A percentile compares a stretch with the other conserved stretches of the same genome.
phyloP scores from a whole-genome alignment of 331 rosid species.

The Malus hybrid region DNA sequence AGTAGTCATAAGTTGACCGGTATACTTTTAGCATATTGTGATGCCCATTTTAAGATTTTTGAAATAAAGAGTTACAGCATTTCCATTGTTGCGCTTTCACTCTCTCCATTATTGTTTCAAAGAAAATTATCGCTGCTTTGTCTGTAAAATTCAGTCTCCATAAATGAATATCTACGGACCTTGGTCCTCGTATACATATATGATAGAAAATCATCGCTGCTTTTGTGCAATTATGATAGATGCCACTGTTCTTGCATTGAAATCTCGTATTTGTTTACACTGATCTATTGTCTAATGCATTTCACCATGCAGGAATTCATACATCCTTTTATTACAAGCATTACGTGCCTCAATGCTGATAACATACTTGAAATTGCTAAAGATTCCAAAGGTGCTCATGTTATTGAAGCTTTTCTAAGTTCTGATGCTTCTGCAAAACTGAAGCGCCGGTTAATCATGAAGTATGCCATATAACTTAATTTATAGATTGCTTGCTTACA shows the following conservation, averaged over 20 bases:
- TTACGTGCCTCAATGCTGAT: slow-evolving; percentile 51
- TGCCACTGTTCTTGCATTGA: slow-evolving; percentile 2
- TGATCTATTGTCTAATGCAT: neutral
- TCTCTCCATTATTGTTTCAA: neutral
- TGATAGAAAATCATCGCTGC: too few relatives aligned
- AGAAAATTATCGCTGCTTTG: neutral
- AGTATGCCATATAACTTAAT: slow-evolving; percentile 38
- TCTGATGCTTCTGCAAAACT: slow-evolving; percentile 65
- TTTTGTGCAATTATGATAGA: neutral
- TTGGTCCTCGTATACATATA: neutral
- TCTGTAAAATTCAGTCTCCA: neutral
- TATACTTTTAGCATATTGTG: neutral
- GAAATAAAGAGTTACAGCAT: neutral
- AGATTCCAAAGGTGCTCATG: slow-evolving; percentile 69
- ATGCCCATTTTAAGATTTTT: neutral
- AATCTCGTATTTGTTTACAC: slow-evolving; percentile 5
- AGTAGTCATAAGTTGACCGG: neutral
- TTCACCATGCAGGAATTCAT: slow-evolving; percentile 51
- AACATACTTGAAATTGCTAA: slow-evolving; percentile 58
- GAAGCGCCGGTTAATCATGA: slow-evolving; percentile 59
- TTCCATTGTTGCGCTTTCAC: neutral
- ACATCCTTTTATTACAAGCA: slow-evolving; percentile 59
- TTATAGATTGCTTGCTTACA: slow-evolving; percentile 8
- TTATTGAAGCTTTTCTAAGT: slow-evolving; percentile 71
- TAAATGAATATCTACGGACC: neutral